Evolutionary conservation across 148 eudicot genomes (phyloP), one percentile per base, ranked within the genome.

Genomic region (Vaccinium darrowii): DNA sequence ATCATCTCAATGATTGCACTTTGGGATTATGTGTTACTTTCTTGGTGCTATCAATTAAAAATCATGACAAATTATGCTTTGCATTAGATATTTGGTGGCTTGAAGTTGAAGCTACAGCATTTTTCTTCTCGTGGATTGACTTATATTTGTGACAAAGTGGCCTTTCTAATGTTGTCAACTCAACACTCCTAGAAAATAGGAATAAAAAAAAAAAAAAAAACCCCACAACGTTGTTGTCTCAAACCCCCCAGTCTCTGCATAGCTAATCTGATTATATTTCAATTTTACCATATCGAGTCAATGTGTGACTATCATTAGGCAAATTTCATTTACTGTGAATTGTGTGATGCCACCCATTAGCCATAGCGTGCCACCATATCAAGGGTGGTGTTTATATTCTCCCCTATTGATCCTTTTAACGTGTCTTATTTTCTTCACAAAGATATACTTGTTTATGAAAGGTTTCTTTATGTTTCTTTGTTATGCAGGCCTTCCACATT

Each of bases 401-500:
- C 36, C 73, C 11, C 36, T 11, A 67, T 67, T n/a, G 73, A 67
- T 67, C 16, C 7, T 67, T 25, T 11, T 25, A 13, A 27, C 2
- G 16, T 11, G 36, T 25, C 73, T 67, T 23, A 21, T 62, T 62
- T 62, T 62, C 69, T n/a, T n/a, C 9, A 2, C 27, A 25, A 67
- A 67, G 73, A 67, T 3, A 67, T 10, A 2, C 12, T 33, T 39
- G 23, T 1, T n/a, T 76, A 33, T 76, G 36, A 78, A 53, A 78
- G 47, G 51, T n/a, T 78, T 30, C n/a, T 60, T 4, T 83, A n/a
- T 39, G 16, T 67, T 86, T 27, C 47, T 23, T 79, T 81, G 85
- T 86, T 90, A 81, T 85, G 54, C 91, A 95, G 99, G 87, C 99
- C 98, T 86, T 93, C 99, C 82, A 97, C 99, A 78, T 97, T 97